Evolutionary conservation across 2,329 filamentous ascomycete genomes (phyloP).

Genomic region (Fusarium marasasianum): DNA sequence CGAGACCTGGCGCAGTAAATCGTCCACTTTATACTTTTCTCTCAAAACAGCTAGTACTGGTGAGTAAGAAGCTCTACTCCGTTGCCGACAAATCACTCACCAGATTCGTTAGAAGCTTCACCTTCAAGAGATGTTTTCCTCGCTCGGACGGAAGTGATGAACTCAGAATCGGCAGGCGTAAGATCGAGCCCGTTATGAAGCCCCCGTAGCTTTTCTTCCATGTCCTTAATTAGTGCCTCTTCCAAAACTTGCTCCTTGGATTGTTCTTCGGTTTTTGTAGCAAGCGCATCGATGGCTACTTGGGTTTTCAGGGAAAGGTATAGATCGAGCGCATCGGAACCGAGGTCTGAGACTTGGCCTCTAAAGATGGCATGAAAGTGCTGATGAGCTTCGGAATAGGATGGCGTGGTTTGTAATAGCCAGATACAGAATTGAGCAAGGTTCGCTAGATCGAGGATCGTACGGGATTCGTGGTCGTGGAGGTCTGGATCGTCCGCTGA

Average conservation of each 20-base stretch:
- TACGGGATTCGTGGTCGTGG: constrained; percentile 45
- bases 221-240: constrained; percentile 64
- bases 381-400: constrained; percentile 55
- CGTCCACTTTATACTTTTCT: constrained; percentile 52
- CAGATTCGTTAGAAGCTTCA: constrained; percentile 41
- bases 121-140: constrained; percentile 48
- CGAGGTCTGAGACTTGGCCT: constrained; percentile 56
- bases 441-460: constrained; percentile 58
- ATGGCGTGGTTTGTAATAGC: constrained; percentile 50
- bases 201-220: constrained; percentile 59
- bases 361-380: constrained; percentile 57
- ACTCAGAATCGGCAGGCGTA: constrained; percentile 48
- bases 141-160: constrained; percentile 47
- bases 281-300: constrained; percentile 63
- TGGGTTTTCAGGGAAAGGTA: constrained; percentile 60
- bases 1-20: constrained; percentile 50
- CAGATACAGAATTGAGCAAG: constrained; percentile 58
- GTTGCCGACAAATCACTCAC: constrained; percentile 37
- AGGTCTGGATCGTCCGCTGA: constrained; percentile 48
- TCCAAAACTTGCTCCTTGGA: constrained; percentile 62
- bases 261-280: constrained; percentile 59
- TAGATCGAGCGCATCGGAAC: constrained; percentile 53
- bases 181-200: constrained; percentile 46
- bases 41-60: constrained; percentile 43
- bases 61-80: constrained; percentile 7